Percentiles rank a stretch among this genome's conserved stretches.
Conservation (phyloP, 805 yeast species). For the Saturnispora bothae region DNA sequence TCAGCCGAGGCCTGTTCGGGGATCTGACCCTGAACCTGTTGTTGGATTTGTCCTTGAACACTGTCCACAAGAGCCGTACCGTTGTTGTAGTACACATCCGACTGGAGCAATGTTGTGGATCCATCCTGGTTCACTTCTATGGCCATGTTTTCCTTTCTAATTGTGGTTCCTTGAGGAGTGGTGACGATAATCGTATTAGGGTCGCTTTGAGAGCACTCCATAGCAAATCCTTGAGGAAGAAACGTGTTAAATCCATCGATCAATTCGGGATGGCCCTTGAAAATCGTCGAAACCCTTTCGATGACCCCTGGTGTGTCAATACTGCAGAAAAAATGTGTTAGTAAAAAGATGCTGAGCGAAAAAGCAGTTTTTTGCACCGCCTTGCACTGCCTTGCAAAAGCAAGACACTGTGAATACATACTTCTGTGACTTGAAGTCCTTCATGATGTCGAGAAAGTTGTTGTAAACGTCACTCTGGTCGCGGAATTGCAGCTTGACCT, state of each 20-base stretch:
- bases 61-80: not conserved
- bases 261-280: conserved; percentile 85
- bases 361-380: conserved; percentile 7
- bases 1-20: conserved; percentile 5
- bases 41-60: not conserved
- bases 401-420: conserved; percentile 27
- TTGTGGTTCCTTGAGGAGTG: conserved; percentile 87
- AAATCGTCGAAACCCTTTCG: conserved; percentile 83
- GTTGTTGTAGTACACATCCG: not conserved
- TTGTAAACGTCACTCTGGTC: conserved; percentile 93
- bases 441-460: conserved; percentile 94
- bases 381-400: conserved; percentile 6
- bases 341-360: conserved; percentile 7
- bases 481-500: conserved; percentile 86
- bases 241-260: conserved; percentile 98
- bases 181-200: conserved; percentile 90
- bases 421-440: conserved; percentile 93
- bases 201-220: conserved; percentile 88
- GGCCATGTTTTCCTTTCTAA: conserved; percentile 45
- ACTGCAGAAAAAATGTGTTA: conserved; percentile 23
- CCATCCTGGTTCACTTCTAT: conserved; percentile 3
- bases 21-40: not conserved
- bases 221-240: conserved; percentile 90
- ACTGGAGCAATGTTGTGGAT: conserved; percentile 8
- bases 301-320: conserved; percentile 98